phyloP scores from a whole-genome alignment of 2,329 filamentous ascomycete genomes.

The Salinomyces thailandicus region DNA sequence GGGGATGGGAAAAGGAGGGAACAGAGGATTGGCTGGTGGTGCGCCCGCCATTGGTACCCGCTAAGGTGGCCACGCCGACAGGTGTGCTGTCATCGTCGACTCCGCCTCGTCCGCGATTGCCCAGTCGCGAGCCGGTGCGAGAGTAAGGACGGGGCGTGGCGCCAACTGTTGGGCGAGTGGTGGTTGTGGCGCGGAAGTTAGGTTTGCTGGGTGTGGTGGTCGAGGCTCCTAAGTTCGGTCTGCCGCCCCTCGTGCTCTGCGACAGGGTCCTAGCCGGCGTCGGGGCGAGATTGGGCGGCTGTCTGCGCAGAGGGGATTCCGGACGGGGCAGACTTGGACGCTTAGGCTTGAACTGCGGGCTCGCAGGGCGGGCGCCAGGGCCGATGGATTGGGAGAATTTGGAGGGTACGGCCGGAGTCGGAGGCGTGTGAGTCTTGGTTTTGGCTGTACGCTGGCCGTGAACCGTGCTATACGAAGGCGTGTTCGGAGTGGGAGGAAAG shows the following conservation, averaged over 20 bases:
- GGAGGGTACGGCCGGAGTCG: constrained; percentile 35
- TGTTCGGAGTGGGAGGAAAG: constrained; percentile 57
- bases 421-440: constrained; percentile 41
- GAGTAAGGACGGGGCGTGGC: constrained; percentile 36
- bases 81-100: constrained; percentile 28
- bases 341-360: constrained; percentile 59
- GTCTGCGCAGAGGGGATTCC: constrained; percentile 67
- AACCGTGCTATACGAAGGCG: constrained; percentile 49
- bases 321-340: constrained; percentile 75
- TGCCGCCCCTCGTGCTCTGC: constrained; percentile 39
- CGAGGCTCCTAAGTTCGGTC: constrained; percentile 32
- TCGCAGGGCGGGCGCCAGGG: constrained; percentile 55
- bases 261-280: constrained; percentile 50
- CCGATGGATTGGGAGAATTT: constrained; percentile 88
- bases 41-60: constrained; percentile 40
- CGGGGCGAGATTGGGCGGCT: constrained; percentile 44
- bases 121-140: constrained; percentile 37
- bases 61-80: constrained; percentile 9
- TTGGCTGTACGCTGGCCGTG: constrained; percentile 14
- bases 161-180: constrained; percentile 35
- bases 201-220: constrained; percentile 19
- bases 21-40: constrained; percentile 27
- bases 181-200: constrained; percentile 39
- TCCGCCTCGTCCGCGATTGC: constrained; percentile 30
- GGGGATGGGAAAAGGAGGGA: constrained; percentile 26